These are phyloP conservation scores for Tetradesmus obliquus DNA, from an alignment of 139 green algal species.

Conservation along the genomic window DNA sequence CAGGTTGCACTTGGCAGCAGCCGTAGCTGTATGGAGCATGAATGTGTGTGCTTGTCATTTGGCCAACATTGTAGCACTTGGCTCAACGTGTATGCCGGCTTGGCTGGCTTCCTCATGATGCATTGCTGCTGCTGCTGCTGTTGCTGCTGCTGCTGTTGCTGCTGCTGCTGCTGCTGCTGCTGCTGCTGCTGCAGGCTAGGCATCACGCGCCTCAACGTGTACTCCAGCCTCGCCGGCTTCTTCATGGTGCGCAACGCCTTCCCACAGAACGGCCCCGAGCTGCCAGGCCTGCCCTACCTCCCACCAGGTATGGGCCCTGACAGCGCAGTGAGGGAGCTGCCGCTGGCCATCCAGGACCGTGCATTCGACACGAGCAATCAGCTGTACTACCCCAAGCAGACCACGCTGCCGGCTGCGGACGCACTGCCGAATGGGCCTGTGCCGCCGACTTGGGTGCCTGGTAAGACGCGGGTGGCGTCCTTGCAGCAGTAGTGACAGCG, in stretches of 20 bases:
- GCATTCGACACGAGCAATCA: neutral
- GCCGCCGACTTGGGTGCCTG: slow-evolving; percentile 3
- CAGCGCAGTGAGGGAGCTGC: slow-evolving; percentile 16
- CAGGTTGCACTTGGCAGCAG: no score
- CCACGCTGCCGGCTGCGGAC: no score
- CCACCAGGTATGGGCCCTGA: neutral
- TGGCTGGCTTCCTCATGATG: neutral
- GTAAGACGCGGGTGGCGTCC: neutral
- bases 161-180: neutral
- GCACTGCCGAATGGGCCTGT: neutral
- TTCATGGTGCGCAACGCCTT: neutral
- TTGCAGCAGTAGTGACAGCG: no score
- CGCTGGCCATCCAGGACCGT: slow-evolving; percentile 31
- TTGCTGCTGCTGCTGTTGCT: neutral
- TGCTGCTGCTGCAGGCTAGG: slow-evolving; percentile 8
- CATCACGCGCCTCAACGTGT: slow-evolving; percentile 38
- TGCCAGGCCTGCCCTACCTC: slow-evolving; percentile 20
- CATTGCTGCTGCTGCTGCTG: no score
- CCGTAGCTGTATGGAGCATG: no score
- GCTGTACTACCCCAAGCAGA: slow-evolving; percentile 10
- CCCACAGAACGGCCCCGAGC: neutral
- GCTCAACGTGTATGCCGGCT: neutral
- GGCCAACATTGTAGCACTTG: neutral
- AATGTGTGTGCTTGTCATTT: no score
- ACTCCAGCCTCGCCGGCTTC: slow-evolving; percentile 19